A percentile compares a stretch with the other conserved stretches of the same genome.
Conservation (phyloP, 129 eudicot genomes). For the Centaurea solstitialis region DNA sequence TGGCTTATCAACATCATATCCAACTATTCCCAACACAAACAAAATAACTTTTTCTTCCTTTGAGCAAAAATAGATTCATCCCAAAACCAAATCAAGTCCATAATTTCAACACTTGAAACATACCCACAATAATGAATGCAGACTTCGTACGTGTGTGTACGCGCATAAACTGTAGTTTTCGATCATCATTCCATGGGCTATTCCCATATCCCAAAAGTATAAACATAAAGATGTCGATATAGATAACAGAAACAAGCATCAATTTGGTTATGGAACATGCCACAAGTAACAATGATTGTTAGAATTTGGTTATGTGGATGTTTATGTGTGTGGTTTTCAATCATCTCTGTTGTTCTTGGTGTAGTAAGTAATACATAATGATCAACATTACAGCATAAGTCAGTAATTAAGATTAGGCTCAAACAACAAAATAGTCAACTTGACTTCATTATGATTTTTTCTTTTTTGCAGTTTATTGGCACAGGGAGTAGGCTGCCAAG, state of each 20-base stretch:
- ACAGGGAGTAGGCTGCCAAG: slow-evolving; percentile 1
- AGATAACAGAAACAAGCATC: background rate
- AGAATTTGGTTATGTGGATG: background rate
- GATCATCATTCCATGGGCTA: background rate
- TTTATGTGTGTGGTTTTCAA: background rate
- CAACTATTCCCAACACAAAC: background rate
- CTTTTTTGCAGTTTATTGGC: slow-evolving; percentile 20
- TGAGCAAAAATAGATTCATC: background rate
- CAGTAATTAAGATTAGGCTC: background rate
- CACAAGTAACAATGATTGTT: background rate
- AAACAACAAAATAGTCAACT: slow-evolving; percentile 11
- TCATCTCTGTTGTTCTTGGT: background rate
- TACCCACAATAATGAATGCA: background rate
- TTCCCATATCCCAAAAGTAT: background rate
- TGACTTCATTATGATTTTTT: slow-evolving; percentile 10
- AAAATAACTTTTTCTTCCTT: background rate
- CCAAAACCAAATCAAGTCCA: background rate
- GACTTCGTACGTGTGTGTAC: background rate
- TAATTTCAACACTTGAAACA: background rate
- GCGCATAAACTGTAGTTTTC: background rate
- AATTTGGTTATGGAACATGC: background rate
- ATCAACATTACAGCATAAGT: background rate
- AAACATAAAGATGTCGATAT: background rate
- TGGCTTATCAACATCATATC: background rate
- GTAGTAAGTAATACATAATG: background rate